Base-by-base conservation (phyloP, 1,139 yeast genomes). In the Yamadazyma sp. region DNA sequence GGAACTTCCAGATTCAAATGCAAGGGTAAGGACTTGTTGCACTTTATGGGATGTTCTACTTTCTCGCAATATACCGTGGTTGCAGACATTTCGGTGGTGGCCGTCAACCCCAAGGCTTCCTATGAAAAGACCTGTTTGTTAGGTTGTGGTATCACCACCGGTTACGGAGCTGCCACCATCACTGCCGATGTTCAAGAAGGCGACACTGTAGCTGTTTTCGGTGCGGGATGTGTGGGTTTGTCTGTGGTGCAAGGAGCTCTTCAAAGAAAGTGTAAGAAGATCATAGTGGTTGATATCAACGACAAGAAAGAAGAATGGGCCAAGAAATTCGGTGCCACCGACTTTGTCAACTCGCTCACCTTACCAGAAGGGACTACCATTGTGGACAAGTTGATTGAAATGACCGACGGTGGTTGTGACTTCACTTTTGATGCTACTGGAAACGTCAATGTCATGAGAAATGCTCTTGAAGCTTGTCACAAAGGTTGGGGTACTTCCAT, bases 91-190 rank as follows among this genome's bases (percentile, higher is more conserved):
- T 88, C 97, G n/a, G 89, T 90, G 25, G 98, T 90, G 41, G 94
- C 96, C 13, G 89, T 92, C 46, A 82, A 88, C 62, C 82, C 83
- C 43, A 67, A 78, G 47, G 97, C 96, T 39, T 85, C 87, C 45
- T 74, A 82, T 57, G 96, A 88, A 57, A 80, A 83, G 59, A 86
- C 94, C 33, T 90, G 97, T 73, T 70, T 92, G 63, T 78, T 94
- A 53, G 98, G 98, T 33, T 92, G 98, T 64, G 98, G 98, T 71
- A 88, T 92, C 58, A 92, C 98, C 45, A 92, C 98, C 38, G 98
- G 98, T 48, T 88, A 86, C 62, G 98, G 98, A 64, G 96, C 98
- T 38, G 98, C 97, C 39, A 78, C 87, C 52, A 86, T 87, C 68
- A 87, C 96, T 39, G 98, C 97, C 47, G 77, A 90, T 54, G 94